Evolutionary conservation across 2,329 filamentous ascomycete genomes (phyloP).

Genomic region (Pleomassaria siparia): DNA sequence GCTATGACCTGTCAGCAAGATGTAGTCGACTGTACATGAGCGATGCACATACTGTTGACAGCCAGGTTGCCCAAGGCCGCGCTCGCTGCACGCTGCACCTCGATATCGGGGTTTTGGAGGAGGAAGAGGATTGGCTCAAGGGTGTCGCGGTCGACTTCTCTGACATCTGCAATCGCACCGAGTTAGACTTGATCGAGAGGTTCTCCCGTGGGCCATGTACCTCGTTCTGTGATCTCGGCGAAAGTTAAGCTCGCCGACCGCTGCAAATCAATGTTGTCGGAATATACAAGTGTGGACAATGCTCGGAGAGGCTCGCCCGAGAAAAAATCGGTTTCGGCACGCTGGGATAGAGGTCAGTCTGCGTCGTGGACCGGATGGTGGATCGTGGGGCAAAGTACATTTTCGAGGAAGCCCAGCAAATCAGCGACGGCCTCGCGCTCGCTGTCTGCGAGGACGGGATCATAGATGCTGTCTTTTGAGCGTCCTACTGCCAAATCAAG

Average conservation of each 20-base stretch:
- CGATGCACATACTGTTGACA: slow-evolving; percentile 74
- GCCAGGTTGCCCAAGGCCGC: slow-evolving; percentile 94
- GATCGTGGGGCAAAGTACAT: slow-evolving; percentile 60
- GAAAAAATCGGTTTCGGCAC: slow-evolving; percentile 98
- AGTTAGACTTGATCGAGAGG: slow-evolving; percentile 17
- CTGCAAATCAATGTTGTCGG: slow-evolving; percentile 97
- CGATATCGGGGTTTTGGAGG: slow-evolving; percentile 91
- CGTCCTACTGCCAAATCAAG: slow-evolving; percentile 36
- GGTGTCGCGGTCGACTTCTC: slow-evolving; percentile 91
- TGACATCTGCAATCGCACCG: slow-evolving; percentile 68
- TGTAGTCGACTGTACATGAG: slow-evolving; percentile 3
- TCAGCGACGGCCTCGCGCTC: slow-evolving; percentile 97
- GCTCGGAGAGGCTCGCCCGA: slow-evolving; percentile 91
- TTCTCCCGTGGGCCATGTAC: slow-evolving; percentile 52
- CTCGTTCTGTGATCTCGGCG: slow-evolving; percentile 97
- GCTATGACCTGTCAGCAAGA: slow-evolving; percentile 62
- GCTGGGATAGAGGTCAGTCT: slow-evolving; percentile 57
- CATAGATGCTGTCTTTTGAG: slow-evolving; percentile 51
- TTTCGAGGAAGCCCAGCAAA: slow-evolving; percentile 91
- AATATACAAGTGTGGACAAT: slow-evolving; percentile 94
- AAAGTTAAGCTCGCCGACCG: slow-evolving; percentile 97
- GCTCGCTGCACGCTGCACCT: slow-evolving; percentile 94
- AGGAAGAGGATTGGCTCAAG: slow-evolving; percentile 95
- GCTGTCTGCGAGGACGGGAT: slow-evolving; percentile 80
- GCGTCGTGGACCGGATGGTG: slow-evolving; percentile 17